phyloP scores from a whole-genome alignment of 257 asterid species.

The Coffea eugenioides region DNA sequence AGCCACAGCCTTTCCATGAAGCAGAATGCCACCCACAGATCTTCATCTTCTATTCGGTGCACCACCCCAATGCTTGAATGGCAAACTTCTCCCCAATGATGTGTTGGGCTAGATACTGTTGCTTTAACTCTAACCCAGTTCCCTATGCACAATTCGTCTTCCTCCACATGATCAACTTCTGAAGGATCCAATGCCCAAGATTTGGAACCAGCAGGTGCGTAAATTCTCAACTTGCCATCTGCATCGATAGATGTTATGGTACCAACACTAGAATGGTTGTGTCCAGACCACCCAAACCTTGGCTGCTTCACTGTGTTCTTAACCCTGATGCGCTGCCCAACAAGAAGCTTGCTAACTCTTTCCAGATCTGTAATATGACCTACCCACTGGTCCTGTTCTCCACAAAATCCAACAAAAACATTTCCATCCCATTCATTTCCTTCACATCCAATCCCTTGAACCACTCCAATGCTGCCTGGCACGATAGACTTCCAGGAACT shows the following conservation, averaged over 20 bases:
- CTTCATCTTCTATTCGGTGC: conserved; percentile 85
- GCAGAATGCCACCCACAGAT: conserved; percentile 90
- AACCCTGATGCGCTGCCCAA: conserved; percentile 75
- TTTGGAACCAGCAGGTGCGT: conserved; percentile 83
- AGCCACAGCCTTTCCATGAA: conserved; percentile 86
- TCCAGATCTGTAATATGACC: conserved; percentile 57
- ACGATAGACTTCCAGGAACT: conserved; percentile 70
- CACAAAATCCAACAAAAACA: conserved; percentile 72
- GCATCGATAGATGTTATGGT: conserved; percentile 82
- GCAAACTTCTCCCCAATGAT: conserved; percentile 89
- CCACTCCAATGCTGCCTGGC: conserved; percentile 83
- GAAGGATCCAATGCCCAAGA: conserved; percentile 92
- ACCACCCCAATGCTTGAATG: conserved; percentile 82
- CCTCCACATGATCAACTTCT: conserved; percentile 76
- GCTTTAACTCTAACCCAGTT: conserved; percentile 85
- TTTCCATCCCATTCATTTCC: conserved; percentile 66
- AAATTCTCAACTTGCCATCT: conserved; percentile 89
- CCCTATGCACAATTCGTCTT: conserved; percentile 55
- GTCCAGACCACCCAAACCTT: conserved; percentile 96
- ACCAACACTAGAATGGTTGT: conserved; percentile 71
- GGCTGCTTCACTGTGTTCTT: conserved; percentile 68
- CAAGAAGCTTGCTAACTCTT: conserved; percentile 43
- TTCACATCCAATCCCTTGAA: conserved; percentile 76
- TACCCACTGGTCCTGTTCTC: conserved; percentile 84
- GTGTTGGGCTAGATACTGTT: conserved; percentile 58